These are phyloP conservation scores for Phytopythium mirpurense DNA, from an alignment of 352 stramenopile genomes.

Conservation along the genomic window DNA sequence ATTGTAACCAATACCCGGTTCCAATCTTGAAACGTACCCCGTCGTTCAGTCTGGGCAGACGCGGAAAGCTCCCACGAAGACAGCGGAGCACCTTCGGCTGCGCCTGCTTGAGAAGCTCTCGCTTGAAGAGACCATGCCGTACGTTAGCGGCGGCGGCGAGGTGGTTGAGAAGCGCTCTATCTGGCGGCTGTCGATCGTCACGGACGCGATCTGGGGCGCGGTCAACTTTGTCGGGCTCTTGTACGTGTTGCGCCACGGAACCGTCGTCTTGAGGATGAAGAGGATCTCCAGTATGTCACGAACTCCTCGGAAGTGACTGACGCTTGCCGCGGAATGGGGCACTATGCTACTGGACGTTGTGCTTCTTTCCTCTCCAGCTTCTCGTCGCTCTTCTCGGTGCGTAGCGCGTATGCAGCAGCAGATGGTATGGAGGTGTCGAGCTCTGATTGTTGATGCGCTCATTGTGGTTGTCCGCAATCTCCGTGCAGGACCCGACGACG, in stretches of 20 bases:
- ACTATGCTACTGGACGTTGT: too few species aligned
- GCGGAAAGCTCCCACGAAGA: too few species aligned
- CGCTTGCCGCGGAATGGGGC: too few species aligned
- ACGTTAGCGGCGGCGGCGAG: constrained; percentile 47
- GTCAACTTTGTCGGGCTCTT: constrained; percentile 76
- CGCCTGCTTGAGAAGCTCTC: too few species aligned
- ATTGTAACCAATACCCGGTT: too few species aligned
- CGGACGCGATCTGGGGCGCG: constrained; percentile 64
- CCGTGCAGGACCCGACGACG: constrained; percentile 36
- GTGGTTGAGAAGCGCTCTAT: constrained; percentile 63
- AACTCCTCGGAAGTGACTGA: neutral
- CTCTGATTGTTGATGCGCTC: too few species aligned
- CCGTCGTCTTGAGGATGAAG: neutral
- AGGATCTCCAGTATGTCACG: too few species aligned
- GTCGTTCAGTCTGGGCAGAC: too few species aligned
- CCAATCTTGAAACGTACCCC: neutral
- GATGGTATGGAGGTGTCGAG: too few species aligned
- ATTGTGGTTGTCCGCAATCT: neutral
- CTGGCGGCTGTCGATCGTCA: constrained; percentile 65
- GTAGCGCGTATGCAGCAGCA: neutral
- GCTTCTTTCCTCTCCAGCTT: constrained; percentile 10
- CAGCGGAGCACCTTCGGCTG: too few species aligned
- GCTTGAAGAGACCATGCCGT: constrained; percentile 49
- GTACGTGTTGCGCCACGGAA: constrained; percentile 30
- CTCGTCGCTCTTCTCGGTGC: constrained; percentile 60